Evolutionary conservation across 108 stramenopile species (phyloP).

Genomic region (Poteriospumella lacustris): DNA sequence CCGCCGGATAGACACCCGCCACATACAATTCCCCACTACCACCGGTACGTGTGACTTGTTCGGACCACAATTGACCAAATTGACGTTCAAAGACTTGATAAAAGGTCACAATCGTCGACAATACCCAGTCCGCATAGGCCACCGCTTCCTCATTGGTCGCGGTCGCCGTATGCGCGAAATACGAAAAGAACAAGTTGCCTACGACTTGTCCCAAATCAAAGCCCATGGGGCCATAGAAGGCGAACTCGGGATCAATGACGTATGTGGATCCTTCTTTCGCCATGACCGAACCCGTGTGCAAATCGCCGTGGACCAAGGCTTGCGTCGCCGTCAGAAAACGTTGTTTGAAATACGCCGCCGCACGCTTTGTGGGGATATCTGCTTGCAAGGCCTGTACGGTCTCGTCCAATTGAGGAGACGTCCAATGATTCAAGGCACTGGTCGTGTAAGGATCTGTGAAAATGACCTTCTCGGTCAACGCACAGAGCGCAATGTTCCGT

Average conservation of each 20-base stretch:
- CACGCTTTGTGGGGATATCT: constrained; percentile 40
- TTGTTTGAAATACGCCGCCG: constrained; percentile 41
- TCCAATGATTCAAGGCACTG: constrained; percentile 49
- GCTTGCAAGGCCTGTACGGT: constrained; percentile 35
- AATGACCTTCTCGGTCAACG: constrained; percentile 52
- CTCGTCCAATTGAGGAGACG: constrained; percentile 47
- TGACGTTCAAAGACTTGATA: constrained; percentile 29
- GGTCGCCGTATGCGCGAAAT: constrained; percentile 47
- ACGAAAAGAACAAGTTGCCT: constrained; percentile 48
- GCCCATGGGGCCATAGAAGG: constrained; percentile 62
- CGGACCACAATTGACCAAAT: constrained; percentile 50
- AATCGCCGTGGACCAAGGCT: constrained; percentile 53
- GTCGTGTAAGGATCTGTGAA: constrained; percentile 44
- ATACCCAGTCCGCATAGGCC: constrained; percentile 51
- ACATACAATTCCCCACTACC: background rate
- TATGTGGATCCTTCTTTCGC: constrained; percentile 43
- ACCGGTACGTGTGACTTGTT: background rate
- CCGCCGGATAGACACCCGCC: background rate
- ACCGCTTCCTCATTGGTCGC: constrained; percentile 13
- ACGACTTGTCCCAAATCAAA: constrained; percentile 55
- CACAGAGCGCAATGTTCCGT: constrained; percentile 50
- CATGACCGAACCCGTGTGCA: constrained; percentile 60
- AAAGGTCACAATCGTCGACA: constrained; percentile 36
- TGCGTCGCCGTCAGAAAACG: constrained; percentile 46
- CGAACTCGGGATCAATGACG: constrained; percentile 63